Base-by-base conservation (phyloP, 805 yeast species). In the Ogataea nakhonphanomensis region DNA sequence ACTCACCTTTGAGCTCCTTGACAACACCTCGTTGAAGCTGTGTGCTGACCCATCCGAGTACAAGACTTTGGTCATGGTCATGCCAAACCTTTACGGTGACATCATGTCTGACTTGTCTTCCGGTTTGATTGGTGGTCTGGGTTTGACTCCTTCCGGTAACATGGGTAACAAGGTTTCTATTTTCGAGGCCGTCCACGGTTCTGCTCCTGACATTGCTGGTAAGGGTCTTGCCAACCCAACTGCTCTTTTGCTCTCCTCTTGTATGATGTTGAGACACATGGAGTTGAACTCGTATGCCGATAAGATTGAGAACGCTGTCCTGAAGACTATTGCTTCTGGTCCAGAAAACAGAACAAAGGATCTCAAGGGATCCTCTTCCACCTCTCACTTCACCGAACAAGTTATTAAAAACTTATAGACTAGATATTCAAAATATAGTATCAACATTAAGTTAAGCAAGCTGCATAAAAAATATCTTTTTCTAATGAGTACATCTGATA, bases 251-350 rank as follows among this genome's bases (percentile, higher is more conserved):
- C 78, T 93, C 64, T 88, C 96, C 36, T 91, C 98, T 33, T 88
- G 90, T 64, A 93, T 93, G 97, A 91, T 93, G 98, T 83, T 93
- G 77, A 85, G 95, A 74, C 99, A 93, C 78, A 91, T 93, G 98
- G 82, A 87, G 39, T 79, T 93, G 67, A 75, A 76, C 67, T 70
- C 73, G 24, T 78, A 83, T 61, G 98, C 97, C 55, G 83, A 78
- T 65, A 76, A 71, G 67, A 88, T 93, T 61, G 95, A 91, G 74
- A 69, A 65, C 53, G 98, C 99, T 44, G 96, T 90, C 42, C 71
- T 75, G 61, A 74, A 68, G 63, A 88, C 98, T 53, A 85, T 93
- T 63, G 98, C 98, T 49, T 86, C 96, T 35, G 96, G 97, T 57
- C 79, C 89, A 53, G 93, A 84, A 67, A 85, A 86, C 79, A 87